Evolutionary conservation across 164 flowering plant species (phyloP).

Genomic region (Magnolia officinalis): DNA sequence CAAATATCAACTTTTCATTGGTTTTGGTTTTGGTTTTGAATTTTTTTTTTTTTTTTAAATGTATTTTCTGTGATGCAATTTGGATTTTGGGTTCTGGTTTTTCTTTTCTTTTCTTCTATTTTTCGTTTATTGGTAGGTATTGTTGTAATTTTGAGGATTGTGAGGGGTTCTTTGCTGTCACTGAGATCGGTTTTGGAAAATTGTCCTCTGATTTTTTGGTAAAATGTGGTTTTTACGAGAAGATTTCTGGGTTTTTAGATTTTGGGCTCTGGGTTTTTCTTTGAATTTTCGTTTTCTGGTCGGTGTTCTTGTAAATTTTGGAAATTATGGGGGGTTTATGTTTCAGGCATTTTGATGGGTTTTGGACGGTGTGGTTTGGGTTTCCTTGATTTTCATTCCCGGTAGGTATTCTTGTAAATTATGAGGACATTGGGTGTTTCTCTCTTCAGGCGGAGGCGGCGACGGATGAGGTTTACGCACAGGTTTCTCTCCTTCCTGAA

Average conservation of each 20-base stretch:
- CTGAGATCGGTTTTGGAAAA: not conserved
- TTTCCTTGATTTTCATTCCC: not conserved
- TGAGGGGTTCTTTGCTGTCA: not conserved
- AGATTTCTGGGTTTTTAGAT: not conserved
- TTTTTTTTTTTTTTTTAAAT: not conserved
- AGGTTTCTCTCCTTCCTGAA: slow-evolving; percentile 77
- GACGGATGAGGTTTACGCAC: slow-evolving; percentile 85
- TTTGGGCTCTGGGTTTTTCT: not conserved
- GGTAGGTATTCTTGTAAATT: not conserved
- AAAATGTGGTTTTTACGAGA: not conserved
- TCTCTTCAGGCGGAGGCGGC: slow-evolving; percentile 64
- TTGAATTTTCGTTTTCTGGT: not conserved
- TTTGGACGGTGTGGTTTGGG: not conserved
- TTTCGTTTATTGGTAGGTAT: not conserved
- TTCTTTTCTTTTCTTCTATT: not conserved
- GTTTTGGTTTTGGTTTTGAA: not conserved
- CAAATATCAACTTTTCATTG: not conserved
- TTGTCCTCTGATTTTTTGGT: not conserved
- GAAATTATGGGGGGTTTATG: not conserved
- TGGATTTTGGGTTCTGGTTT: not conserved
- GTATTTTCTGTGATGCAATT: not conserved
- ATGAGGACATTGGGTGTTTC: not conserved
- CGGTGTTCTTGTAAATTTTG: not conserved
- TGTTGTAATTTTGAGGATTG: not conserved
- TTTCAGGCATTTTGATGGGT: not conserved